Conservation (phyloP, 2,329 filamentous ascomycete species). For the Monosporascus sp. region DNA sequence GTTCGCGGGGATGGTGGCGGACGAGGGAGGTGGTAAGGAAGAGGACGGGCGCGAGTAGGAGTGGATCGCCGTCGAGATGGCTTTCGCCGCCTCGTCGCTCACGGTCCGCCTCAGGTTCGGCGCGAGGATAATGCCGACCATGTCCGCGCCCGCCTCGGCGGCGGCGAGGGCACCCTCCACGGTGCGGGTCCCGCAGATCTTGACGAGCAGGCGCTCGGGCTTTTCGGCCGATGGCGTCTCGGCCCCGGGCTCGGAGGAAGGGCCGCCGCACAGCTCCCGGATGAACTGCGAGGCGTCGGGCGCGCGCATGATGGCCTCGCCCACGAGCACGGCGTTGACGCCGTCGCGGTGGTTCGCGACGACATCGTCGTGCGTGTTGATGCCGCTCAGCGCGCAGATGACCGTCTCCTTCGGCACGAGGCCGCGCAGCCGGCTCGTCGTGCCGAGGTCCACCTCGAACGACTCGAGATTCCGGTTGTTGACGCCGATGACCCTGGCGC, state of each 20-base stretch:
- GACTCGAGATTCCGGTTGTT: slow-evolving; percentile 96
- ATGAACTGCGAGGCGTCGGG: slow-evolving; percentile 80
- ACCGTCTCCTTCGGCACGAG: slow-evolving; percentile 82
- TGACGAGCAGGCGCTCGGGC: slow-evolving; percentile 61
- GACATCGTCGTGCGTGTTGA: slow-evolving; percentile 84
- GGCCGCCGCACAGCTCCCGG: slow-evolving; percentile 68
- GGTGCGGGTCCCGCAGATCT: slow-evolving; percentile 90
- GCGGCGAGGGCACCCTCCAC: slow-evolving; percentile 75
- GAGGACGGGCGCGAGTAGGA: slow-evolving; percentile 34
- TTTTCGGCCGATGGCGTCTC: slow-evolving; percentile 2
- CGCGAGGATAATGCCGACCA: slow-evolving; percentile 90
- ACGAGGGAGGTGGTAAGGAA: slow-evolving; percentile 21
- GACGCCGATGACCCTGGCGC: slow-evolving; percentile 88
- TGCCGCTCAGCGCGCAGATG: slow-evolving; percentile 90
- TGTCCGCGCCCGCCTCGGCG: slow-evolving; percentile 80
- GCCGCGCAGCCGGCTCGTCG: slow-evolving; percentile 80
- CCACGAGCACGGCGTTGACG: slow-evolving; percentile 88
- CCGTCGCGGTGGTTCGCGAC: slow-evolving; percentile 81
- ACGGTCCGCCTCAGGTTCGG: slow-evolving; percentile 76
- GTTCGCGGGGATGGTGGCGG: slow-evolving; percentile 21
- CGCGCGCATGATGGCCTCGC: slow-evolving; percentile 93
- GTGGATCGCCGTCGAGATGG: slow-evolving; percentile 77
- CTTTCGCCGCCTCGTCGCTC: slow-evolving; percentile 67
- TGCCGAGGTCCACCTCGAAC: slow-evolving; percentile 93
- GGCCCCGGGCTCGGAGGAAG: slow-evolving; percentile 22